Conservation (phyloP, 371 early-diverging fungal genomes). For the Coemansia linderi region DNA sequence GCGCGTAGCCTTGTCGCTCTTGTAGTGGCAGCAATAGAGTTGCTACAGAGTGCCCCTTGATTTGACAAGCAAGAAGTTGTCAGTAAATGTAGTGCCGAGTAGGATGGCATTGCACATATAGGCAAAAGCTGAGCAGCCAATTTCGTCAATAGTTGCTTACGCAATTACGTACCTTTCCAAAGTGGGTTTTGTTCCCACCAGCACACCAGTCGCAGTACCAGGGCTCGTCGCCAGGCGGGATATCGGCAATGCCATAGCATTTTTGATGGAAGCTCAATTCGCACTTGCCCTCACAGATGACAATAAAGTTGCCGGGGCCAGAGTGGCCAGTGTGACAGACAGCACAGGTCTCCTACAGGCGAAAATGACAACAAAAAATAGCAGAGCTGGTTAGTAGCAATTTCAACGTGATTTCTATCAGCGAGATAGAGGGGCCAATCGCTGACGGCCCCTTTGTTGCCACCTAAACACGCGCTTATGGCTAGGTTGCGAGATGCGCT, state of each 20-base stretch:
- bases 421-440: not conserved
- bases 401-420: not conserved
- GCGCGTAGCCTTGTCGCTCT: conserved; percentile 38
- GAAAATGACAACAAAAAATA: not conserved
- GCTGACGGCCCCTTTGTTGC: not conserved
- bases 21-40: conserved; percentile 50
- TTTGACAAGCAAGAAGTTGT: not conserved
- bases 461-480: not conserved
- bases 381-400: not conserved
- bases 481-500: not conserved
- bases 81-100: not conserved
- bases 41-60: conserved; percentile 15
- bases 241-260: conserved; percentile 40
- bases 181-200: conserved; percentile 12
- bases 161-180: conserved; percentile 22
- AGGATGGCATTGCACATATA: not conserved
- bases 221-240: conserved; percentile 50
- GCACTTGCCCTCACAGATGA: conserved; percentile 51
- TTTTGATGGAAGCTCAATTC: conserved; percentile 32
- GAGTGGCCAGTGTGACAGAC: conserved; percentile 38
- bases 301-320: conserved; percentile 34
- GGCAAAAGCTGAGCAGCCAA: not conserved
- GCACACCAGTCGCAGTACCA: conserved; percentile 50
- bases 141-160: not conserved
- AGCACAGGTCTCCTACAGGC: conserved; percentile 41